Conservation (phyloP, 441 rosid species). For the Gossypium davidsonii region DNA sequence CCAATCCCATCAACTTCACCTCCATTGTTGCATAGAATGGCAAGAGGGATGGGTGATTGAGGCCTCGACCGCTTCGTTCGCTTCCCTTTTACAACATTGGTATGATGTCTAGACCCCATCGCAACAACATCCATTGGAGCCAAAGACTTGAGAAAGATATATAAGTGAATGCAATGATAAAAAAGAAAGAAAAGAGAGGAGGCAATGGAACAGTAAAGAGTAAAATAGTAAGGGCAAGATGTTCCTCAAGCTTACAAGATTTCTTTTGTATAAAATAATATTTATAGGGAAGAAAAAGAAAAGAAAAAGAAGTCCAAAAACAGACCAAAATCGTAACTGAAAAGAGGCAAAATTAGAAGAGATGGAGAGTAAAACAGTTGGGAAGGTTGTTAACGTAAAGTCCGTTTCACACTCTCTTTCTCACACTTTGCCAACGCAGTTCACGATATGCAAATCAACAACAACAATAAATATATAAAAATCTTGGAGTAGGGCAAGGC, state of each 20-base stretch:
- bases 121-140: conserved; percentile 33
- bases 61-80: conserved; percentile 69
- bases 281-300: conserved; percentile 25
- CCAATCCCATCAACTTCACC: not conserved
- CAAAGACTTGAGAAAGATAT: conserved; percentile 2
- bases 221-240: conserved; percentile 26
- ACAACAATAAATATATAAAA: not conserved
- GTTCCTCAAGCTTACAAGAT: conserved; percentile 22
- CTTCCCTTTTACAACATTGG: conserved; percentile 55
- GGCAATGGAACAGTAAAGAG: conserved; percentile 18
- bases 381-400: conserved; percentile 28
- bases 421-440: conserved; percentile 61
- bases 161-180: conserved; percentile 8
- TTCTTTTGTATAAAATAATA: not conserved
- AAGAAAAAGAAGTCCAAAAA: conserved; percentile 12
- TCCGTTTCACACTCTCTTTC: conserved; percentile 69
- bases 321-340: conserved; percentile 27
- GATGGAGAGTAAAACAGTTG: conserved; percentile 20
- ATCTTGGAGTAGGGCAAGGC: not conserved
- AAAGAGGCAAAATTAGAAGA: conserved; percentile 39
- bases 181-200: not conserved
- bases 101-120: conserved; percentile 28
- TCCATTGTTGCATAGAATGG: conserved; percentile 22
- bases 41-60: conserved; percentile 53
- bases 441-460: conserved; percentile 13